Conservation (phyloP, 768 basidiomycete species). For the Mycena olivaceomarginata region DNA sequence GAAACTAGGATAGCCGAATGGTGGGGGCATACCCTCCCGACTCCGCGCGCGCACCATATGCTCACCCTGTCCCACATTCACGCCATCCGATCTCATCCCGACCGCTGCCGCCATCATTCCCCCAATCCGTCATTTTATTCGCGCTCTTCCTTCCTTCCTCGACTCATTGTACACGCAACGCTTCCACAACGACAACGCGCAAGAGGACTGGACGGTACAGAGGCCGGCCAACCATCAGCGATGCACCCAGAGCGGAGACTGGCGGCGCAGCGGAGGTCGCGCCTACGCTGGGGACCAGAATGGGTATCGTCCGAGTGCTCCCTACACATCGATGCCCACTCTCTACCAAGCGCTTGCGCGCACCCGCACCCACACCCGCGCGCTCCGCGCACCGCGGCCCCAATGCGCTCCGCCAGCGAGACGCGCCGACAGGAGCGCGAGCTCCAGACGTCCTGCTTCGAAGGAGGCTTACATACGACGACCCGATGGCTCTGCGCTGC, state of each 20-base stretch:
- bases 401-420: not conserved
- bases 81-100: too few relatives aligned
- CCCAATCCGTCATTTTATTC: not conserved
- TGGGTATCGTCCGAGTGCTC: not conserved
- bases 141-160: constrained; percentile 2
- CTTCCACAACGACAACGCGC: not conserved
- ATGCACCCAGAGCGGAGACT: constrained; percentile 4
- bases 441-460: constrained; percentile 1
- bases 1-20: not conserved
- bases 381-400: not conserved
- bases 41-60: not conserved
- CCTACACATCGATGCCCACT: not conserved
- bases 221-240: not conserved
- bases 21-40: not conserved
- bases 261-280: constrained; percentile 1
- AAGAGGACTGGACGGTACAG: not conserved
- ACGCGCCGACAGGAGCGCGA: not conserved
- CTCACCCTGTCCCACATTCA: not conserved
- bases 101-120: not conserved
- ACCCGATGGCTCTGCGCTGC: constrained; percentile 1
- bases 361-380: not conserved
- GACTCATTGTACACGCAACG: not conserved
- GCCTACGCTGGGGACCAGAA: not conserved
- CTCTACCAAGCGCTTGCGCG: not conserved
- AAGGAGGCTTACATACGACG: not conserved